These are phyloP conservation scores for Clavaria fumosa DNA, from an alignment of 768 basidiomycete genomes.

Conservation along the genomic window DNA sequence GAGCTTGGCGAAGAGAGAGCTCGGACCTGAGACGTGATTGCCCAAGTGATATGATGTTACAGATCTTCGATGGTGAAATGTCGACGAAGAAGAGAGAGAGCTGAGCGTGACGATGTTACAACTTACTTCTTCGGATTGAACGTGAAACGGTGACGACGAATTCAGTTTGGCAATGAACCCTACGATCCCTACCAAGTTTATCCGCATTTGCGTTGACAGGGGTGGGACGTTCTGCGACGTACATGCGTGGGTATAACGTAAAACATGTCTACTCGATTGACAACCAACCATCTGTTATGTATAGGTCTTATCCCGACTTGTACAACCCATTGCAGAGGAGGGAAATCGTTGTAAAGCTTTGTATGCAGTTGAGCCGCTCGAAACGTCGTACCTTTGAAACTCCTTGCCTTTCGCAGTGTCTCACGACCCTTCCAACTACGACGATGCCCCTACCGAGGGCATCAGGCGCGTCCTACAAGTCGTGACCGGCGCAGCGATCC, in stretches of 20 bases:
- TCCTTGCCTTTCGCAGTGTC: conserved; percentile 39
- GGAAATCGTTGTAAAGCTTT: conserved; percentile 82
- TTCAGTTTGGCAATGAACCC: too few relatives aligned
- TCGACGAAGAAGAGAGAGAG: too few relatives aligned
- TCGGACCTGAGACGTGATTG: too few relatives aligned
- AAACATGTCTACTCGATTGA: background rate
- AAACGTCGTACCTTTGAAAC: conserved; percentile 3
- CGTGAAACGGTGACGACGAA: too few relatives aligned
- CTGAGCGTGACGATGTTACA: too few relatives aligned
- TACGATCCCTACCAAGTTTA: conserved; percentile 60
- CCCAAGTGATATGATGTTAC: too few relatives aligned
- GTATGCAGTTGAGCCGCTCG: conserved; percentile 26
- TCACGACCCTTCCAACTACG: conserved; percentile 76
- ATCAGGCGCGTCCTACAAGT: conserved; percentile 75
- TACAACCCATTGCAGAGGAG: conserved; percentile 41
- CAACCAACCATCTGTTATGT: conserved; percentile 1
- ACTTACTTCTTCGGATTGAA: too few relatives aligned
- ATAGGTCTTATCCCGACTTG: conserved; percentile 62
- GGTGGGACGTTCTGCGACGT: conserved; percentile 92
- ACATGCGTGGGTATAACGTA: conserved; percentile 41
- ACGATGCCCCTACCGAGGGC: conserved; percentile 89
- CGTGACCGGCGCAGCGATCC: conserved; percentile 52
- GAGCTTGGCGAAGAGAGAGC: too few relatives aligned
- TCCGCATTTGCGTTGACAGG: conserved; percentile 75
- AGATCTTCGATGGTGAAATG: too few relatives aligned